Evolutionary conservation across 306 rosid genomes (phyloP).

Genomic region (Carpinus fangiana): DNA sequence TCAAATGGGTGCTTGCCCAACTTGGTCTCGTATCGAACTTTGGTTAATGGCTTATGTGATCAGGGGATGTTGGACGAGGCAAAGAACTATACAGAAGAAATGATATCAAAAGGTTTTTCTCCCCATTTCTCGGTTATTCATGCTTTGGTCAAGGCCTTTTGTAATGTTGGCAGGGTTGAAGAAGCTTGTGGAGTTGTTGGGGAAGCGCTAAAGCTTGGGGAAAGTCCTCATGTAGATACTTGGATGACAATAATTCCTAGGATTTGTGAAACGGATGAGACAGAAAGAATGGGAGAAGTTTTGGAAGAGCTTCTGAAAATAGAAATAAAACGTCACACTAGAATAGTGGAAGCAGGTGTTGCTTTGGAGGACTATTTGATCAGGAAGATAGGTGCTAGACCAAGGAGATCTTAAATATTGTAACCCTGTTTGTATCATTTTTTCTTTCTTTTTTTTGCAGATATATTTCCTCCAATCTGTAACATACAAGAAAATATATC

Average conservation of each 20-base stretch:
- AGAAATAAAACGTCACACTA: conserved; percentile 51
- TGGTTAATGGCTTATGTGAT: conserved; percentile 63
- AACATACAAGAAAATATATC: too few relatives aligned
- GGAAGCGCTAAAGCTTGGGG: conserved; percentile 52
- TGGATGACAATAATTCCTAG: conserved; percentile 60
- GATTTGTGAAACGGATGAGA: conserved; percentile 59
- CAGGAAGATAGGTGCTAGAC: conserved; percentile 39
- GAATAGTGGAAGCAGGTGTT: conserved; percentile 62
- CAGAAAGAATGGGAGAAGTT: conserved; percentile 31
- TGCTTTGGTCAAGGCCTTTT: conserved; percentile 60
- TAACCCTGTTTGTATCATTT: neutral
- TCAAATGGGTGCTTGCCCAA: conserved; percentile 77
- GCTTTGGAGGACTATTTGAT: conserved; percentile 72
- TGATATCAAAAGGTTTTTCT: conserved; percentile 63
- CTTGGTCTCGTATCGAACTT: conserved; percentile 67
- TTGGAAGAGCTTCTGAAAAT: conserved; percentile 50
- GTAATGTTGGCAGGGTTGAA: conserved; percentile 68
- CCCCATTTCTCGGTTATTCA: conserved; percentile 70
- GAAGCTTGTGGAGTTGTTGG: conserved; percentile 64
- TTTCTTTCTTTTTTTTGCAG: too few relatives aligned
- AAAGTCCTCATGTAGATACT: conserved; percentile 66
- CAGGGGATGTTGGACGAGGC: conserved; percentile 77
- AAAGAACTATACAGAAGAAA: conserved; percentile 46
- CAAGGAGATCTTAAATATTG: conserved; percentile 20
- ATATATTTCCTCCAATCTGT: too few relatives aligned